These are phyloP conservation scores for Atkinsonella texensis DNA, from an alignment of 2,329 filamentous ascomycete species.

Conservation along the genomic window DNA sequence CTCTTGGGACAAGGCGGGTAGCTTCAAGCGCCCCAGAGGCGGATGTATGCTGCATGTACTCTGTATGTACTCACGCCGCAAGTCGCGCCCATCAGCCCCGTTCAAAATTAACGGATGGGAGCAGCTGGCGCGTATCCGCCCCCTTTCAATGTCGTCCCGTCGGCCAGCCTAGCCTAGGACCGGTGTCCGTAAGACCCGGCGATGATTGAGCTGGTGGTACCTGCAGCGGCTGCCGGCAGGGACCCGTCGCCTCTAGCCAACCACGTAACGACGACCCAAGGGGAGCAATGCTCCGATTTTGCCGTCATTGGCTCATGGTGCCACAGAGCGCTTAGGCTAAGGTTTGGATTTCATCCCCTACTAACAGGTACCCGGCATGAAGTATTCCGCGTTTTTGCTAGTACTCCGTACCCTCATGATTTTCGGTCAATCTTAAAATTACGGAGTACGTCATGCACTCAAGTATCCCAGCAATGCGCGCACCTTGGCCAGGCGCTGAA, in stretches of 20 bases:
- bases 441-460: too few relatives aligned
- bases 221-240: conserved; percentile 1
- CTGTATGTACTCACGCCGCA: too few relatives aligned
- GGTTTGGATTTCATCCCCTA: too few relatives aligned
- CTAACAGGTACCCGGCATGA: too few relatives aligned
- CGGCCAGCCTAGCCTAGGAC: too few relatives aligned
- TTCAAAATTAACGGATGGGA: neutral
- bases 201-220: neutral
- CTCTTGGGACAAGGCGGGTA: neutral
- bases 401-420: too few relatives aligned
- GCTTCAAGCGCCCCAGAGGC: neutral
- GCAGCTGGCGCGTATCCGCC: neutral
- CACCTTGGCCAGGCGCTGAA: too few relatives aligned
- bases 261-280: neutral
- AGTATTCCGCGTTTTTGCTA: too few relatives aligned
- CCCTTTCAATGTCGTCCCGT: neutral
- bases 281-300: neutral
- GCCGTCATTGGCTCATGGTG: neutral
- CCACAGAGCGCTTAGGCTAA: neutral
- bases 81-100: too few relatives aligned
- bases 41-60: too few relatives aligned
- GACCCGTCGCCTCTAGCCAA: neutral
- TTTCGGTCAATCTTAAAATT: too few relatives aligned
- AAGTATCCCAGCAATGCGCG: too few relatives aligned
- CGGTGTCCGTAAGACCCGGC: neutral